Percentiles rank a stretch among this genome's conserved stretches.
Conservation (phyloP, 345 rosid species). For the Gossypium rotundifolium region DNA sequence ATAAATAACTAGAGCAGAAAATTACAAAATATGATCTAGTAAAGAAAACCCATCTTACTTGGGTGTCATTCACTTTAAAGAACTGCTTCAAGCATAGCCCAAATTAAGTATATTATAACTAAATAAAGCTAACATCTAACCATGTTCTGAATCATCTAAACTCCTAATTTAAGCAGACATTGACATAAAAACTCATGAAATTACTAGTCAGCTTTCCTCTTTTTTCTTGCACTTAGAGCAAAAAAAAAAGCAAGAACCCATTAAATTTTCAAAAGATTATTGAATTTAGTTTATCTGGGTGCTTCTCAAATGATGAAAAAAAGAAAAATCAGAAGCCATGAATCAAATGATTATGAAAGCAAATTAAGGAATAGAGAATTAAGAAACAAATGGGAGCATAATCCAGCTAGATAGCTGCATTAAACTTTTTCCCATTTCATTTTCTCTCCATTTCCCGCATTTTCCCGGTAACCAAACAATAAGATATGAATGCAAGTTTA, state of each 20-base stretch:
- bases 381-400: neutral
- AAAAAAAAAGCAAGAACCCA: neutral
- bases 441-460: constrained; percentile 18
- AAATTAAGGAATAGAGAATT: neutral
- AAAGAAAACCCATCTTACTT: neutral
- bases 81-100: constrained; percentile 8
- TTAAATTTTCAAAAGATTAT: neutral
- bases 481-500: constrained; percentile 26
- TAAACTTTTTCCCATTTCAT: neutral
- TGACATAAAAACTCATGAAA: neutral
- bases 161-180: neutral
- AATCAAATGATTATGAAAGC: neutral
- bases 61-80: neutral
- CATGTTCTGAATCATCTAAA: neutral
- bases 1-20: neutral
- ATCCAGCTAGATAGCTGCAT: constrained; percentile 7
- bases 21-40: neutral
- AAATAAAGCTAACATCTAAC: neutral
- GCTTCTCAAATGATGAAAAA: neutral
- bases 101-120: constrained; percentile 17
- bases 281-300: neutral
- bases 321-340: neutral
- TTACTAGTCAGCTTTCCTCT: neutral
- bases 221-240: neutral
- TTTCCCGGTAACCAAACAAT: constrained; percentile 29